phyloP scores from a whole-genome alignment of 306 rosid species.

The Dalbergia cochinchinensis region DNA sequence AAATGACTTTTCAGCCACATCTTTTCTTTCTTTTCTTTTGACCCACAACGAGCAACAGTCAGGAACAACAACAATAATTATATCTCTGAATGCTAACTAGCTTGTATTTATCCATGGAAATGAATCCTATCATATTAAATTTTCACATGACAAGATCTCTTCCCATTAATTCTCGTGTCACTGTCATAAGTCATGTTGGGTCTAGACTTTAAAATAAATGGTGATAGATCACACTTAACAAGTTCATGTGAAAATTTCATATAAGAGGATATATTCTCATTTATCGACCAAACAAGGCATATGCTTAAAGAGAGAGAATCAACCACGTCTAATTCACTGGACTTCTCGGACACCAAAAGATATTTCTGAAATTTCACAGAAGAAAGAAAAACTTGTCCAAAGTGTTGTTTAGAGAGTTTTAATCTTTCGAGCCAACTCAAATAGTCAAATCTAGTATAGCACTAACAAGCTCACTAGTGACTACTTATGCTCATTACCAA shows the following conservation, averaged over 20 bases:
- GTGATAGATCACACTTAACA: no score
- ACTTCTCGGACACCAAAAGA: slow-evolving; percentile 14
- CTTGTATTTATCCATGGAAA: not conserved
- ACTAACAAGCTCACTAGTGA: not conserved
- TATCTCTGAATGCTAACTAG: not conserved
- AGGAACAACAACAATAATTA: slow-evolving; percentile 27
- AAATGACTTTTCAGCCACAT: slow-evolving; percentile 3
- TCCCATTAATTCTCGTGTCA: no score
- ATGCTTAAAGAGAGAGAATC: not conserved
- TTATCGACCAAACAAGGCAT: slow-evolving; percentile 6
- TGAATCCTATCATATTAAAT: no score
- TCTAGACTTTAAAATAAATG: no score
- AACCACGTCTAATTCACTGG: slow-evolving; percentile 10
- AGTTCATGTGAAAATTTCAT: no score
- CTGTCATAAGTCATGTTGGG: no score
- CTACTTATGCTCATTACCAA: not conserved
- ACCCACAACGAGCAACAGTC: slow-evolving; percentile 11
- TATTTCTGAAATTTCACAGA: slow-evolving; percentile 3
- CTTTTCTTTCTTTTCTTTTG: not conserved
- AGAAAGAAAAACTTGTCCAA: slow-evolving; percentile 30
- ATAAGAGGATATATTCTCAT: not conserved
- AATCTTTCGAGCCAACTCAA: slow-evolving; percentile 8
- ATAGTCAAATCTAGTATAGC: slow-evolving; percentile 36
- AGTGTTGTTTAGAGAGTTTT: not conserved
- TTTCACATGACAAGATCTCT: no score